Evolutionary conservation across 225 moss, liverwort and hornwort species (phyloP).

Genomic region (Antitrichia curtipendula): DNA sequence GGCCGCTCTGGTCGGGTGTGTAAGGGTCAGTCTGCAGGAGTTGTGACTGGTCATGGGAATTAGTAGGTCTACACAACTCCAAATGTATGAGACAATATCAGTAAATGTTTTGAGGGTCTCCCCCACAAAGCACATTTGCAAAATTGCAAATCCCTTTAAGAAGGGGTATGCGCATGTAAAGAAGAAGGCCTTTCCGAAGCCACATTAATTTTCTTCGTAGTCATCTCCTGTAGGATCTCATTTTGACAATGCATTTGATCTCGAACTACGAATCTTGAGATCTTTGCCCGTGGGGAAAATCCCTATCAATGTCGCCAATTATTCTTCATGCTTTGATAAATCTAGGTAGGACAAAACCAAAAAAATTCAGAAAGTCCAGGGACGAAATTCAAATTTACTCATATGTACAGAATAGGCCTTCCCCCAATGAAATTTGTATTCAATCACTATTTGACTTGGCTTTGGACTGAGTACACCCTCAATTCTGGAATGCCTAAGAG

Average conservation of each 20-base stretch:
- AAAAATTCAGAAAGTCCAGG: neutral
- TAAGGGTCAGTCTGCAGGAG: neutral
- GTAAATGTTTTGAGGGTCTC: no score
- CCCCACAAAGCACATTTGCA: neutral
- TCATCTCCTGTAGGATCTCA: neutral
- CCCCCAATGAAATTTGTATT: neutral
- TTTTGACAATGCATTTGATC: neutral
- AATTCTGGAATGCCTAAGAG: rapidly evolving
- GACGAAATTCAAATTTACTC: neutral
- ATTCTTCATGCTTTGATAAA: neutral
- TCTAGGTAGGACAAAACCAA: neutral
- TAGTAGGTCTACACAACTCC: no score
- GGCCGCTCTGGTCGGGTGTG: neutral
- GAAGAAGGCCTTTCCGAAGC: neutral
- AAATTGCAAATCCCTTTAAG: neutral
- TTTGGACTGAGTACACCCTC: neutral
- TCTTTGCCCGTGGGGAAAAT: neutral
- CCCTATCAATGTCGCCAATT: rapidly evolving
- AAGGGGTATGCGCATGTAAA: neutral
- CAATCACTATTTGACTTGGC: neutral
- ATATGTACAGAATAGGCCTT: neutral
- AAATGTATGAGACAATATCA: no score
- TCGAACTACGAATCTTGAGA: no score
- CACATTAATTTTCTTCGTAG: neutral
- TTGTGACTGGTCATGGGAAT: neutral